A percentile compares a stretch with the other conserved stretches of the same genome.
phyloP scores from a whole-genome alignment of 306 rosid species.

The Carpinus fangiana region DNA sequence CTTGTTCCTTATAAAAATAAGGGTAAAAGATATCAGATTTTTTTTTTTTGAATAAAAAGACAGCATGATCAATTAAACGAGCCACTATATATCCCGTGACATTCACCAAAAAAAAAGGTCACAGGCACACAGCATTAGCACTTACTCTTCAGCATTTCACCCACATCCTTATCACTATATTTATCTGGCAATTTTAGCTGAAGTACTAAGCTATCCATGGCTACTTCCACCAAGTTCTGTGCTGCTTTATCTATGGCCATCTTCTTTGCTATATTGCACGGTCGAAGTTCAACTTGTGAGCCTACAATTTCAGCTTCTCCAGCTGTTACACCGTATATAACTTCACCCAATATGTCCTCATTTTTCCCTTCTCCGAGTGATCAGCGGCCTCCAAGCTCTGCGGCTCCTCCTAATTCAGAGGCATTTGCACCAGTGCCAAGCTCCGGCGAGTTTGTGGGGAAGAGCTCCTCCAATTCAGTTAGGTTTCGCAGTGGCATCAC shows the following conservation, averaged over 20 bases:
- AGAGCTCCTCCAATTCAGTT: constrained; percentile 41
- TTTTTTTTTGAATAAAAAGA: constrained; percentile 1
- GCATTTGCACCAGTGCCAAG: constrained; percentile 41
- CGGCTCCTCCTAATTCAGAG: constrained; percentile 29
- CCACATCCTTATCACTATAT: constrained; percentile 12
- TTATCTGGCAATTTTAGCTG: constrained; percentile 17
- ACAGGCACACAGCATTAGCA: neutral
- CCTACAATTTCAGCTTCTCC: constrained; percentile 62
- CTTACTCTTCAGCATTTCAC: constrained; percentile 1
- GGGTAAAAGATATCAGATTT: no score
- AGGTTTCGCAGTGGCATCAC: constrained; percentile 25
- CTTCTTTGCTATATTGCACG: constrained; percentile 2
- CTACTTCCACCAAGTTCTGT: constrained; percentile 35
- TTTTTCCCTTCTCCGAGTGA: constrained; percentile 56
- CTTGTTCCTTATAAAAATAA: neutral
- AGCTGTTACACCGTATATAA: constrained; percentile 46
- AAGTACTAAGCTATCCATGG: constrained; percentile 40
- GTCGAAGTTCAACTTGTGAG: constrained; percentile 36
- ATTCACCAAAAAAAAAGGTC: constrained; percentile 25
- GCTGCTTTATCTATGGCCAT: constrained; percentile 17
- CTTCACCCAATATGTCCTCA: constrained; percentile 56
- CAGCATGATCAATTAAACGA: constrained; percentile 1
- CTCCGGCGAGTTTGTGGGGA: constrained; percentile 66
- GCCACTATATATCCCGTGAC: constrained; percentile 50
- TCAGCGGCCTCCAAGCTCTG: constrained; percentile 30